These are phyloP conservation scores for Ceratocystis smalleyi DNA, from an alignment of 2,329 filamentous ascomycete species.

Conservation along the genomic window DNA sequence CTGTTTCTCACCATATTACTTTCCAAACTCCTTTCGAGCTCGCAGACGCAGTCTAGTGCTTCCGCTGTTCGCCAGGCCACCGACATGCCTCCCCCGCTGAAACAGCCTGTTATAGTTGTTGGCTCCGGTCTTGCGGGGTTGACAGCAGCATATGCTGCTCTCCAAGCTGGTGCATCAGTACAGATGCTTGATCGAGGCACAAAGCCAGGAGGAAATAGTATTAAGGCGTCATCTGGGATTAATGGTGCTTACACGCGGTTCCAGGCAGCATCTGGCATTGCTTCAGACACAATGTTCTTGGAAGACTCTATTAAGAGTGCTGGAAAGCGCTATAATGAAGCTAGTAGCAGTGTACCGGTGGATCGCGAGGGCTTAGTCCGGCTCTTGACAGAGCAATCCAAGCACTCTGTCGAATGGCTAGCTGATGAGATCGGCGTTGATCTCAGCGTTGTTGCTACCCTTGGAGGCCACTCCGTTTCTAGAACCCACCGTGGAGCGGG, in stretches of 20 bases:
- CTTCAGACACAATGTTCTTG: constrained; percentile 29
- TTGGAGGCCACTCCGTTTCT: constrained; percentile 43
- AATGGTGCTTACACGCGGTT: constrained; percentile 45
- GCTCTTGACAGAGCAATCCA: constrained; percentile 33
- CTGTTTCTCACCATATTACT: neutral
- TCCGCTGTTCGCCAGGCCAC: neutral
- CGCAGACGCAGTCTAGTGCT: neutral
- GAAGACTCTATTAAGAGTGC: constrained; percentile 43
- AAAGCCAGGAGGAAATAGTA: constrained; percentile 48
- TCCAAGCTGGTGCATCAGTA: constrained; percentile 37
- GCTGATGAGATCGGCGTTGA: constrained; percentile 42
- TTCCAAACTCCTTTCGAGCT: neutral
- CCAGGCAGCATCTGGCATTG: constrained; percentile 29
- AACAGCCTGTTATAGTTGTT: constrained; percentile 39
- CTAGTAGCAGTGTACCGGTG: constrained; percentile 9
- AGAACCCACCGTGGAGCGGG: constrained; percentile 43
- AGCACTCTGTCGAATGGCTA: constrained; percentile 40
- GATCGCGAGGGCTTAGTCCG: constrained; percentile 32
- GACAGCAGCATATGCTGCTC: constrained; percentile 40
- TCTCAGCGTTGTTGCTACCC: constrained; percentile 39
- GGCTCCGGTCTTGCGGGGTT: constrained; percentile 50
- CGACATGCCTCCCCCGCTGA: neutral
- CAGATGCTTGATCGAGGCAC: constrained; percentile 42
- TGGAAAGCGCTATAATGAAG: constrained; percentile 27
- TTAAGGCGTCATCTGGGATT: constrained; percentile 53